Conservation (phyloP, 495 filamentous ascomycete species). For the Tuber melanosporum region DNA sequence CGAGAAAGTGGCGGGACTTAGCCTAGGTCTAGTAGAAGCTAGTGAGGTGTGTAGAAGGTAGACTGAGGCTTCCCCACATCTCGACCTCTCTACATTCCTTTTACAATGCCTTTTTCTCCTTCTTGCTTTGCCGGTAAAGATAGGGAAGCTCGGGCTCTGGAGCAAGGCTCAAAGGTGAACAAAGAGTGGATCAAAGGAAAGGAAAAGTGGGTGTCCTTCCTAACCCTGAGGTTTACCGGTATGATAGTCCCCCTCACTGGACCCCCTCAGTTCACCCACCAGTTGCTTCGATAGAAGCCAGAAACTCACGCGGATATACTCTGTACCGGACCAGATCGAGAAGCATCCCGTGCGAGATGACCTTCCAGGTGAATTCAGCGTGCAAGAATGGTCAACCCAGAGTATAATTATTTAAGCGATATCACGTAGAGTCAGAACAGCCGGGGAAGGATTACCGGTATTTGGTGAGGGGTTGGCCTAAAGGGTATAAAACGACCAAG, state of each 20-base stretch:
- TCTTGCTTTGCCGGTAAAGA: not conserved
- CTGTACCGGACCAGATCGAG: not conserved
- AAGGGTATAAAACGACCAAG: not conserved
- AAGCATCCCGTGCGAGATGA: not conserved
- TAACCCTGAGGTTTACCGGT: not conserved
- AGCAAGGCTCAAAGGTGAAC: not conserved
- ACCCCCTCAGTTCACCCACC: not conserved
- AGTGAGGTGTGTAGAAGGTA: not conserved
- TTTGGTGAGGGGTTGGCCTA: not conserved
- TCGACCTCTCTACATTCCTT: slow-evolving; percentile 3
- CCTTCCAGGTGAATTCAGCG: not conserved
- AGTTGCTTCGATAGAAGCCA: not conserved
- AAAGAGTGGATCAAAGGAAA: not conserved
- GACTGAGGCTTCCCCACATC: slow-evolving; percentile 2
- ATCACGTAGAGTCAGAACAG: not conserved
- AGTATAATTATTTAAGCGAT: slow-evolving; percentile 6
- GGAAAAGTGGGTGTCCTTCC: not conserved
- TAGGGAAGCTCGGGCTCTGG: not conserved
- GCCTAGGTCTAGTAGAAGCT: not conserved
- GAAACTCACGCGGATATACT: not conserved
- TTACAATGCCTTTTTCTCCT: not conserved
- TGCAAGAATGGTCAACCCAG: not conserved
- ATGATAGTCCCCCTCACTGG: not conserved
- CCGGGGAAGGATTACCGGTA: not conserved
- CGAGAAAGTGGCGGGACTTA: slow-evolving; percentile 2